These are phyloP conservation scores for Nakazawaea holstii DNA, from an alignment of 805 yeast species.

Conservation along the genomic window DNA sequence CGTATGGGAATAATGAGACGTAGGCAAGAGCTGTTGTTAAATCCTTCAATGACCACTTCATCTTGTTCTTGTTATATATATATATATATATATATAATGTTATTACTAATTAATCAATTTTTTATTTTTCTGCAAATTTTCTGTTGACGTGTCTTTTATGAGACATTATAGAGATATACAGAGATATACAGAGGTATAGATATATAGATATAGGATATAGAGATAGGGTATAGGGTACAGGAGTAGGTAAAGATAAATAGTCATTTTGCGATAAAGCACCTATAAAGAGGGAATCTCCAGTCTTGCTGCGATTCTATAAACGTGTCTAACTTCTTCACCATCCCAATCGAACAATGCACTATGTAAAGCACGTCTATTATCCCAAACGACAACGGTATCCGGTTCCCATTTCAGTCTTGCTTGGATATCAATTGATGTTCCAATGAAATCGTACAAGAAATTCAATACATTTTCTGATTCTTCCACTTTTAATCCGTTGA, in stretches of 20 bases:
- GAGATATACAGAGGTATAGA: no score
- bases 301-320: slow-evolving; percentile 32
- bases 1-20: slow-evolving; percentile 2
- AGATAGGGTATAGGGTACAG: no score
- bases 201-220: no score
- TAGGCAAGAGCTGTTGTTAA: slow-evolving; percentile 9
- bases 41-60: slow-evolving; percentile 8
- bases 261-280: no score
- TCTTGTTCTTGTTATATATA: background rate
- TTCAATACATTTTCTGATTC: slow-evolving; percentile 54
- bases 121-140: background rate
- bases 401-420: slow-evolving; percentile 48
- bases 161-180: no score
- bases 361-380: slow-evolving; percentile 44
- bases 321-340: slow-evolving; percentile 27
- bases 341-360: slow-evolving; percentile 50
- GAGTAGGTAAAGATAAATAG: no score
- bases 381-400: slow-evolving; percentile 48
- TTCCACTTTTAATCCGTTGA: slow-evolving; percentile 58
- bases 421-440: slow-evolving; percentile 32
- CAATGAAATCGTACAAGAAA: slow-evolving; percentile 27
- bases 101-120: background rate
- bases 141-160: no score
- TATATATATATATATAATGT: no score
- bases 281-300: slow-evolving; percentile 32